Evolutionary conservation across 2,329 filamentous ascomycete genomes (phyloP).

Genomic region (Pseudogymnoascus sp.): DNA sequence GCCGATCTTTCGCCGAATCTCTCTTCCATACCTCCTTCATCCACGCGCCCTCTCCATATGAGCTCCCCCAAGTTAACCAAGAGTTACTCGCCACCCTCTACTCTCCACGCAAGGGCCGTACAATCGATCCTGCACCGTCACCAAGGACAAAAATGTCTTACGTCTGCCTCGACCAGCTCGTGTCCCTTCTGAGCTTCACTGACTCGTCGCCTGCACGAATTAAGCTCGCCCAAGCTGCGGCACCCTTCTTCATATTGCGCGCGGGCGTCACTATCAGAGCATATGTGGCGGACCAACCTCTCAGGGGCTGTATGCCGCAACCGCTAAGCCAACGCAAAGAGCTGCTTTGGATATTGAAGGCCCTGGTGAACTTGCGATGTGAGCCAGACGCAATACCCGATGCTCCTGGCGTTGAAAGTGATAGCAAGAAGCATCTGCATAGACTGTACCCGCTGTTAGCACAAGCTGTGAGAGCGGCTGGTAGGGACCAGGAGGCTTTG

Average conservation of each 20-base stretch:
- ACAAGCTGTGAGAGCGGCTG: constrained; percentile 53
- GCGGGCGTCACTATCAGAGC: constrained; percentile 72
- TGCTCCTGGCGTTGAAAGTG: constrained; percentile 44
- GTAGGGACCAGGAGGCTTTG: constrained; percentile 55
- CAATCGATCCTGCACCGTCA: constrained; percentile 58
- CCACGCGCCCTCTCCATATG: constrained; percentile 53
- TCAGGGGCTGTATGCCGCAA: constrained; percentile 83
- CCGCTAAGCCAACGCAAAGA: constrained; percentile 75
- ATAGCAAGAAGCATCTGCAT: constrained; percentile 66
- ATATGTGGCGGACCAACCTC: constrained; percentile 85
- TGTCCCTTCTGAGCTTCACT: constrained; percentile 55
- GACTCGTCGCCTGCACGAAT: constrained; percentile 30
- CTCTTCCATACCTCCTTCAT: constrained; percentile 80
- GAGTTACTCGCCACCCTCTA: constrained; percentile 57
- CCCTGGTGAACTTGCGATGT: constrained; percentile 60
- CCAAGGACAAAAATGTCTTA: constrained; percentile 68
- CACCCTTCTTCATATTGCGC: constrained; percentile 76
- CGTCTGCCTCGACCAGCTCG: constrained; percentile 72
- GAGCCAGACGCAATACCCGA: constrained; percentile 63
- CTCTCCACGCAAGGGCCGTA: constrained; percentile 61
- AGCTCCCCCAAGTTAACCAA: constrained; percentile 44
- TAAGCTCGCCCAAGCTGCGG: constrained; percentile 62
- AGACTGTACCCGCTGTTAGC: constrained; percentile 73
- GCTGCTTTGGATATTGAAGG: constrained; percentile 61
- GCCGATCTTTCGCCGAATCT: constrained; percentile 63